Conservation (phyloP, 2,329 filamentous ascomycete genomes). For the Arthroderma uncinatum region DNA sequence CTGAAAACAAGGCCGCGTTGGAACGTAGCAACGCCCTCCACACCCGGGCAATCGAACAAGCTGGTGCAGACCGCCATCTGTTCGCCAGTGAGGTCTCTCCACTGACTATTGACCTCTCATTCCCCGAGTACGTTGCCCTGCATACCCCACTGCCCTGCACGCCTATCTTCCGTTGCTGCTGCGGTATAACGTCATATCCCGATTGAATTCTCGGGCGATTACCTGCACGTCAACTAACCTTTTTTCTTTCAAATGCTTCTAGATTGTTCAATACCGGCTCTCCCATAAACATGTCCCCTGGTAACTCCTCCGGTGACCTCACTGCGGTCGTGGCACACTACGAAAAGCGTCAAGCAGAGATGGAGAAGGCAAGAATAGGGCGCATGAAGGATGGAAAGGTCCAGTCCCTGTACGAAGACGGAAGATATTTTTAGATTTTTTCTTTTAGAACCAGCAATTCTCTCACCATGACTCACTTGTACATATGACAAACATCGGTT, state of each 20-base stretch:
- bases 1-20: constrained; percentile 42
- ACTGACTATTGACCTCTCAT: constrained; percentile 45
- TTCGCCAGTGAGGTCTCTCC: constrained; percentile 39
- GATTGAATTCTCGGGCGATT: constrained; percentile 6
- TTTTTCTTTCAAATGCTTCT: constrained; percentile 1
- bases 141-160: not conserved
- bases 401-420: constrained; percentile 35
- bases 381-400: constrained; percentile 36
- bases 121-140: constrained; percentile 49
- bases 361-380: constrained; percentile 45
- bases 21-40: constrained; percentile 50
- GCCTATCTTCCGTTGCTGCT: not conserved
- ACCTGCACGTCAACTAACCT: constrained; percentile 1
- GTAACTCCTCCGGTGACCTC: constrained; percentile 47
- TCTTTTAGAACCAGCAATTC: not conserved
- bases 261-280: constrained; percentile 54
- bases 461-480: constrained; percentile 1
- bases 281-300: constrained; percentile 54
- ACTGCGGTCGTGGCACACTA: constrained; percentile 52
- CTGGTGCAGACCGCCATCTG: constrained; percentile 50
- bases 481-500: constrained; percentile 2
- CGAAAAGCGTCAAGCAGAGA: constrained; percentile 45
- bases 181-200: constrained; percentile 4
- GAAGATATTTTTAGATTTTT: constrained; percentile 17
- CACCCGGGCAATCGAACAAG: constrained; percentile 50